Percentiles rank a stretch among this genome's conserved stretches.
phyloP scores from a whole-genome alignment of 2,329 filamentous ascomycete species.

The Cytospora piceicola region DNA sequence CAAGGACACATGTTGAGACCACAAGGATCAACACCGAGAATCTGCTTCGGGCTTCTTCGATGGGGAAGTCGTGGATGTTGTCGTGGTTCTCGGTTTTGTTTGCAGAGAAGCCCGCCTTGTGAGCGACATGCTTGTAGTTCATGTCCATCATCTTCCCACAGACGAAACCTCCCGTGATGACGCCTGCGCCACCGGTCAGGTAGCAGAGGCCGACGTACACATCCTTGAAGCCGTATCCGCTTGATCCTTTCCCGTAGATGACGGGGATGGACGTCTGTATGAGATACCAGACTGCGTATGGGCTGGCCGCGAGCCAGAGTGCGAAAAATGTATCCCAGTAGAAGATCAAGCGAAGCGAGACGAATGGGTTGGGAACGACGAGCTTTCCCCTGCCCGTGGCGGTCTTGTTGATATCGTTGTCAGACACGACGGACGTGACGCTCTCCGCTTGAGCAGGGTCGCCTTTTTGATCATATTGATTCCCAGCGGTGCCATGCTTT shows the following conservation, averaged over 20 bases:
- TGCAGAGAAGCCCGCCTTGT: constrained; percentile 58
- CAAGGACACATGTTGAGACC: constrained; percentile 54
- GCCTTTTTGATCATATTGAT: neutral
- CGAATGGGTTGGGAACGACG: constrained; percentile 55
- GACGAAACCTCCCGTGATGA: constrained; percentile 47
- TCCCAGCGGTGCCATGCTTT: neutral
- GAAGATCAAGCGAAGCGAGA: constrained; percentile 53
- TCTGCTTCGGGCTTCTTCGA: constrained; percentile 55
- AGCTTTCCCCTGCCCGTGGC: constrained; percentile 43
- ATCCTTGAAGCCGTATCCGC: constrained; percentile 52
- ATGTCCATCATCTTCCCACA: constrained; percentile 60
- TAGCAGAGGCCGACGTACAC: constrained; percentile 53
- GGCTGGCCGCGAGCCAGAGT: constrained; percentile 41
- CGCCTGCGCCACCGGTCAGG: constrained; percentile 51
- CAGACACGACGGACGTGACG: neutral
- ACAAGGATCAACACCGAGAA: constrained; percentile 55
- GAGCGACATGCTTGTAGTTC: constrained; percentile 69
- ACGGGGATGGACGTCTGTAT: constrained; percentile 55
- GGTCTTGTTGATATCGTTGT: neutral
- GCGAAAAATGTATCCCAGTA: constrained; percentile 58
- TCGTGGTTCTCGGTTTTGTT: constrained; percentile 55
- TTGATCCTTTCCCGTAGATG: constrained; percentile 50
- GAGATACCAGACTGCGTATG: constrained; percentile 56
- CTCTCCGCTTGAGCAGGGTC: neutral
- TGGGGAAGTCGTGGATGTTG: constrained; percentile 51